These are phyloP conservation scores for Cadophora sp. DNA, from an alignment of 2,329 filamentous ascomycete genomes.

Conservation along the genomic window DNA sequence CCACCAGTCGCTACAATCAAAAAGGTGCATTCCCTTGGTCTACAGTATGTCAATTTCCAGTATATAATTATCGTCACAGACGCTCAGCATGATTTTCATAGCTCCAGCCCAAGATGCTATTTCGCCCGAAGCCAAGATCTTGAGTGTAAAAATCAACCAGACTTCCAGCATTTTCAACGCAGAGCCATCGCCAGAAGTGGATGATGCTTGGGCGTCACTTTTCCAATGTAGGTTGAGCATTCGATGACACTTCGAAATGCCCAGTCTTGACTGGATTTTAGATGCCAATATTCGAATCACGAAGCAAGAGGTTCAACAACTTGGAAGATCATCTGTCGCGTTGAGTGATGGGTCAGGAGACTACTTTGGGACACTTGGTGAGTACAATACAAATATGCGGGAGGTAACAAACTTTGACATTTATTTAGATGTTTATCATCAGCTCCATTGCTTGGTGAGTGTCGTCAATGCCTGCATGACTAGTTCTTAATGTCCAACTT, in stretches of 20 bases:
- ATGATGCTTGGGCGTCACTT: conserved; percentile 7
- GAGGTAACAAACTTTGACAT: not conserved
- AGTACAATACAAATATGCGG: not conserved
- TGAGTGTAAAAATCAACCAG: conserved; percentile 10
- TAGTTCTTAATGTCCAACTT: not conserved
- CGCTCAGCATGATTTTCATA: not conserved
- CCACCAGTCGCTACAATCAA: not conserved
- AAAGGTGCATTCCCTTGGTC: not conserved
- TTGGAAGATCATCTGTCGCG: not conserved
- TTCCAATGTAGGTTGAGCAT: not conserved
- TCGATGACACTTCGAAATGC: not conserved
- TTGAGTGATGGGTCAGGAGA: conserved; percentile 6
- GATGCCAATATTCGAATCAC: conserved; percentile 10
- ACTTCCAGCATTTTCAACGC: conserved; percentile 12
- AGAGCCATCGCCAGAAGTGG: conserved; percentile 8
- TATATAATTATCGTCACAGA: not conserved
- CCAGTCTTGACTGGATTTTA: not conserved
- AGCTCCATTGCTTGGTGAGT: conserved; percentile 4
- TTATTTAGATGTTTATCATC: not conserved
- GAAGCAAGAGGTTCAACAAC: not conserved
- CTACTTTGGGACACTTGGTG: conserved; percentile 11
- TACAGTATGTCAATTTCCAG: not conserved
- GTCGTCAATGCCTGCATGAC: not conserved
- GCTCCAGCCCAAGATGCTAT: not conserved
- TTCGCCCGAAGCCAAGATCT: not conserved